These are phyloP conservation scores for Arctium minus DNA, from an alignment of 129 eudicot species.

Conservation along the genomic window DNA sequence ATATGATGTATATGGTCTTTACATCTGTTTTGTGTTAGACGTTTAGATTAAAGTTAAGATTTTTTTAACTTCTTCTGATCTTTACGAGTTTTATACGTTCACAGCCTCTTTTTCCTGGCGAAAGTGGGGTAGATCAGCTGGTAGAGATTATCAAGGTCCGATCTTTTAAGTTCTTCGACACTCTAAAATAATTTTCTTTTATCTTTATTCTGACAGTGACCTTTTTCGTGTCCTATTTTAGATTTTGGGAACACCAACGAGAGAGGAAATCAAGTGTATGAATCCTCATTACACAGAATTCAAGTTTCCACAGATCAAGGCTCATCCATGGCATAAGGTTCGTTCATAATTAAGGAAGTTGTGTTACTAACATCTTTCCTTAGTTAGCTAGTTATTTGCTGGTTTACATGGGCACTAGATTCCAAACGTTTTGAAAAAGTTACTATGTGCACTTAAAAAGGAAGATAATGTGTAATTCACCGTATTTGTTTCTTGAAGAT, in stretches of 20 bases:
- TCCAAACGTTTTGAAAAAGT: background rate
- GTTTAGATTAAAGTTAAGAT: background rate
- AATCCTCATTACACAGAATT: constrained; percentile 92
- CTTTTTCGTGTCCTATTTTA: constrained; percentile 5
- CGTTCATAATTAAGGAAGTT: background rate
- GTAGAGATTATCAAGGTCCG: constrained; percentile 89
- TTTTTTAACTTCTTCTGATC: background rate
- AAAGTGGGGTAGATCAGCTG: constrained; percentile 96
- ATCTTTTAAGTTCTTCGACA: background rate
- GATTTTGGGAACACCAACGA: constrained; percentile 92
- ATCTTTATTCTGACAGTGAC: background rate
- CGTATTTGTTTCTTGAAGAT: too few relatives aligned
- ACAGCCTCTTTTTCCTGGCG: constrained; percentile 98
- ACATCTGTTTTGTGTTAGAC: background rate
- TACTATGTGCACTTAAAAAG: background rate
- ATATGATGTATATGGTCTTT: background rate
- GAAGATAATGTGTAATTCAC: background rate
- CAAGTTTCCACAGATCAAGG: constrained; percentile 97
- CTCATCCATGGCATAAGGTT: constrained; percentile 99
- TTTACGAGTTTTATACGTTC: constrained; percentile 3
- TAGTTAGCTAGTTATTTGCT: background rate
- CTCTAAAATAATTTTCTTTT: background rate
- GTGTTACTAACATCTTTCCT: background rate
- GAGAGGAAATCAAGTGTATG: constrained; percentile 99
- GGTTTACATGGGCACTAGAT: background rate